phyloP scores from a whole-genome alignment of 352 stramenopile genomes.

The Globisporangium cystogenes region DNA sequence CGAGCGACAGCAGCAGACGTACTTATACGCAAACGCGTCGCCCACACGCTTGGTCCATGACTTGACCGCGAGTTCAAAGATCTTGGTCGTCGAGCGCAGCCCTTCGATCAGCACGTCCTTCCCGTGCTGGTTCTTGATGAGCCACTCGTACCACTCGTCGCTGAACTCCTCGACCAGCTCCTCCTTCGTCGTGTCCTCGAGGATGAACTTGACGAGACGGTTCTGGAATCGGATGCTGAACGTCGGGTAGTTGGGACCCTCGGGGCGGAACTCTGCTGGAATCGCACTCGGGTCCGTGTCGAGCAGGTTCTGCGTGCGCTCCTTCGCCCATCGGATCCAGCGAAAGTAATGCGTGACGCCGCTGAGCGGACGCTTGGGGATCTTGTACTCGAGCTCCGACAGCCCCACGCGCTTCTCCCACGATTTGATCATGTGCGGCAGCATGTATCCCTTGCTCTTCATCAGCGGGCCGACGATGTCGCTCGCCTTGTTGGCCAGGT shows the following conservation, averaged over 20 bases:
- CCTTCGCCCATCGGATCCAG: slow-evolving; percentile 81
- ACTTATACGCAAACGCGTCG: slow-evolving; percentile 36
- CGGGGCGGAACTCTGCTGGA: slow-evolving; percentile 41
- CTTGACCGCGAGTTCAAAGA: slow-evolving; percentile 43
- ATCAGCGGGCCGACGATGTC: slow-evolving; percentile 41
- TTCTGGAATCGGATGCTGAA: slow-evolving; percentile 65
- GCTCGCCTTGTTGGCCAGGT: slow-evolving; percentile 48
- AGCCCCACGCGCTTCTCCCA: slow-evolving; percentile 60
- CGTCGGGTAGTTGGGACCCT: slow-evolving; percentile 52
- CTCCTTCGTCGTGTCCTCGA: slow-evolving; percentile 56
- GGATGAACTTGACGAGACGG: slow-evolving; percentile 46
- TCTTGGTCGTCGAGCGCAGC: slow-evolving; percentile 19
- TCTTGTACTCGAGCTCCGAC: slow-evolving; percentile 54
- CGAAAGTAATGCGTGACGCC: slow-evolving; percentile 57
- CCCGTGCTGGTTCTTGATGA: slow-evolving; percentile 45
- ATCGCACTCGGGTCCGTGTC: too few species aligned
- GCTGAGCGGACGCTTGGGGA: slow-evolving; percentile 67
- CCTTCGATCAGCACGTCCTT: slow-evolving; percentile 50
- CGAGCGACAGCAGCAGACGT: slow-evolving; percentile 1
- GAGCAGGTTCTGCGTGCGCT: slow-evolving; percentile 61
- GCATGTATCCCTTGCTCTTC: slow-evolving; percentile 52
- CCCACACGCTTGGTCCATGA: slow-evolving; percentile 48
- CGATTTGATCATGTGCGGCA: slow-evolving; percentile 41
- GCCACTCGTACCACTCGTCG: slow-evolving; percentile 69
- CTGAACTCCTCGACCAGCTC: slow-evolving; percentile 60